These are phyloP conservation scores for Yamadazyma triangularis DNA, from an alignment of 1,139 yeast species.

Conservation along the genomic window DNA sequence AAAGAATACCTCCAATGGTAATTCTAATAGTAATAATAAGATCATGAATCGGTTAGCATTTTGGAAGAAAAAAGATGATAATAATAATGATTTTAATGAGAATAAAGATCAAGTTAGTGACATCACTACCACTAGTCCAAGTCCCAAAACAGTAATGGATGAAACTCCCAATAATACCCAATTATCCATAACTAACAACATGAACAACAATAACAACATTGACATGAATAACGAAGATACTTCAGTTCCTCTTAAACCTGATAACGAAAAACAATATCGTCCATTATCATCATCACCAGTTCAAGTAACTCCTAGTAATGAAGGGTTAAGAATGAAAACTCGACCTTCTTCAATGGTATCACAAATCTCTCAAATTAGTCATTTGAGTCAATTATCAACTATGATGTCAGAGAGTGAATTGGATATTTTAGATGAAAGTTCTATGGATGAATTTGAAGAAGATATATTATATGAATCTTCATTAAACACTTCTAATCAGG, in stretches of 20 bases:
- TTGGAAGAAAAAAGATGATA: slow-evolving; percentile 30
- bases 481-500: slow-evolving; percentile 10
- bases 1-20: too few species aligned
- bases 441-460: slow-evolving; percentile 43
- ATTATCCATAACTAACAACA: too few species aligned
- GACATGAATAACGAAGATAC: too few species aligned
- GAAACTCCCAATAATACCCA: slow-evolving; percentile 1
- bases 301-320: not conserved
- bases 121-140: slow-evolving; percentile 12
- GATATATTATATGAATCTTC: slow-evolving; percentile 23
- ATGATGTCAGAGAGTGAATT: slow-evolving; percentile 45
- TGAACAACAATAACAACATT: too few species aligned
- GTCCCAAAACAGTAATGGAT: slow-evolving; percentile 13
- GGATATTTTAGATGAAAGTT: slow-evolving; percentile 40
- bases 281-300: not conserved
- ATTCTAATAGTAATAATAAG: slow-evolving; percentile 18
- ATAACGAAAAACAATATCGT: too few species aligned
- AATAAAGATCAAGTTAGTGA: slow-evolving; percentile 11
- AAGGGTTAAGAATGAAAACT: slow-evolving; percentile 17
- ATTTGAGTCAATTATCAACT: slow-evolving; percentile 53
- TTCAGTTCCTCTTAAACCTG: too few species aligned
- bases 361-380: slow-evolving; percentile 53
- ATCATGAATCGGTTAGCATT: slow-evolving; percentile 36
- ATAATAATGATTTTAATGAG: slow-evolving; percentile 3
- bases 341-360: slow-evolving; percentile 69